phyloP scores from a whole-genome alignment of 177 flowering plant genomes.

The Vitis hybrid region DNA sequence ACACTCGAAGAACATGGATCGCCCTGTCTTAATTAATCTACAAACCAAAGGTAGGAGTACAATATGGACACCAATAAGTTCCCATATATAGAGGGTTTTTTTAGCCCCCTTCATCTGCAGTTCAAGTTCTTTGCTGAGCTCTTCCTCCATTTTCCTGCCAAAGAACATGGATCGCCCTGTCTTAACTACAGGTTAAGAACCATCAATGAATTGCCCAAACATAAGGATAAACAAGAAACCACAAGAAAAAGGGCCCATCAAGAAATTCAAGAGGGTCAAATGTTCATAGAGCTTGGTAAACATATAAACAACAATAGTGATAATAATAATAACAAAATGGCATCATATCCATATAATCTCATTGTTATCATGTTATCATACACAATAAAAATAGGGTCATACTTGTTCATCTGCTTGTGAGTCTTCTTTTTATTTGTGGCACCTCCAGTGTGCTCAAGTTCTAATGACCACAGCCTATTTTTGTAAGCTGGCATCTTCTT shows the following conservation, averaged over 20 bases:
- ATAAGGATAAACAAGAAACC: neutral
- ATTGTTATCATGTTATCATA: too few relatives aligned
- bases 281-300: too few relatives aligned
- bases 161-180: neutral
- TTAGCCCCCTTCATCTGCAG: constrained; percentile 87
- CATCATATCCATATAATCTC: too few relatives aligned
- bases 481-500: constrained; percentile 95
- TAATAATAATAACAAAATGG: too few relatives aligned
- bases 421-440: constrained; percentile 71
- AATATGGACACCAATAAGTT: constrained; percentile 67
- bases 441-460: constrained; percentile 88
- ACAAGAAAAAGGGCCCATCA: neutral
- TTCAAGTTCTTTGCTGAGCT: constrained; percentile 87
- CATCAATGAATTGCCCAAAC: neutral
- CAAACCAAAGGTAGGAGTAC: constrained; percentile 60
- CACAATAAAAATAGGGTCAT: constrained; percentile 16
- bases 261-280: too few relatives aligned
- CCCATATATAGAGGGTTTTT: constrained; percentile 79
- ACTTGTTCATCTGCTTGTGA: constrained; percentile 78
- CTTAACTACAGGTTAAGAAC: neutral
- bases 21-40: too few relatives aligned
- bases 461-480: constrained; percentile 80
- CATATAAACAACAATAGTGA: too few relatives aligned
- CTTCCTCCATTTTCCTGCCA: constrained; percentile 72
- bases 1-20: too few relatives aligned